These are phyloP conservation scores for Beta vulgaris DNA, from an alignment of 148 eudicot genomes.

Conservation along the genomic window DNA sequence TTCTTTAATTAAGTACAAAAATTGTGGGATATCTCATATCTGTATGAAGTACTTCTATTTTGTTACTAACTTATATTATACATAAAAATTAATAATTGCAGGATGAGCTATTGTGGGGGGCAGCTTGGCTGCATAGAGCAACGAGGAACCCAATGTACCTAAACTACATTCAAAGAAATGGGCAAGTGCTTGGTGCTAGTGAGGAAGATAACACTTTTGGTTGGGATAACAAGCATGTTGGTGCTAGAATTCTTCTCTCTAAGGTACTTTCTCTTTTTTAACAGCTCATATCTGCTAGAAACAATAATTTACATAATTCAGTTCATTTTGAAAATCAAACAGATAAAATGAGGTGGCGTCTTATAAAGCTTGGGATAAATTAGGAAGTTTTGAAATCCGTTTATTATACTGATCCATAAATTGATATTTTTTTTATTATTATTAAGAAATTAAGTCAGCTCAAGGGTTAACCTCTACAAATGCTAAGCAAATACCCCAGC, in stretches of 20 bases:
- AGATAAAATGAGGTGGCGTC: no score
- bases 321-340: no score
- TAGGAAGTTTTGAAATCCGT: no score
- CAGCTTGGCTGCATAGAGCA: conserved; percentile 81
- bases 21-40: background rate
- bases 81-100: no score
- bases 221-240: conserved; percentile 89
- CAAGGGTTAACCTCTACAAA: no score
- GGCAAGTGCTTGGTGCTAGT: conserved; percentile 67
- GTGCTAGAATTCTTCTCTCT: conserved; percentile 76
- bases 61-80: background rate
- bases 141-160: conserved; percentile 67
- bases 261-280: conserved; percentile 40
- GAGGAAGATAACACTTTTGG: conserved; percentile 75
- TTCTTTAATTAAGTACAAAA: background rate
- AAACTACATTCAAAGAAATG: conserved; percentile 64
- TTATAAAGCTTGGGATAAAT: no score
- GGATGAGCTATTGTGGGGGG: conserved; percentile 91
- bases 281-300: no score
- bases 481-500: no score
- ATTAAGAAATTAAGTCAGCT: no score
- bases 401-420: no score
- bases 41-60: background rate
- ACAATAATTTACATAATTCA: no score
- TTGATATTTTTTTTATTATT: no score